These are phyloP conservation scores for Coemansia sp. DNA, from an alignment of 192 early-diverging fungal species.

Conservation along the genomic window DNA sequence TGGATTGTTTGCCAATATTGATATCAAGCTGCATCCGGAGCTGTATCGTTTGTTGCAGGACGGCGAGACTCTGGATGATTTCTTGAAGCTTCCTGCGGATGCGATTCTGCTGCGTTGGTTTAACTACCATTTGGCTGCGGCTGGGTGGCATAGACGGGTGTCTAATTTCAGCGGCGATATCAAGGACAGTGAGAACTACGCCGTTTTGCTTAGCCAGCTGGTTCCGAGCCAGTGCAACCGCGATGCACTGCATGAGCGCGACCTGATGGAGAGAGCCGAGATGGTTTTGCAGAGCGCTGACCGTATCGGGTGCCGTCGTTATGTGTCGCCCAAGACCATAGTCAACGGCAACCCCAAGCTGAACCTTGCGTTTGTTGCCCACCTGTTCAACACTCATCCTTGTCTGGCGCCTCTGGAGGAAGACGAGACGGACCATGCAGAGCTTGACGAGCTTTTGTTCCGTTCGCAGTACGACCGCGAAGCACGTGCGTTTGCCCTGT, in stretches of 20 bases:
- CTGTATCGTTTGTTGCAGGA: constrained; percentile 91
- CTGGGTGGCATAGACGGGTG: constrained; percentile 81
- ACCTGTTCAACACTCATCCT: constrained; percentile 97
- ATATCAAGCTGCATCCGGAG: constrained; percentile 98
- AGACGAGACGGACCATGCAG: constrained; percentile 76
- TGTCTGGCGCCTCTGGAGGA: constrained; percentile 89
- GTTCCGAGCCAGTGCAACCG: constrained; percentile 78
- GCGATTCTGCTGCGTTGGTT: constrained; percentile 98
- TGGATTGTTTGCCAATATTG: constrained; percentile 93
- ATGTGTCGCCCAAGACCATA: constrained; percentile 89
- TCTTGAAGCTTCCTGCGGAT: constrained; percentile 91
- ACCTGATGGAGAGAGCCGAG: constrained; percentile 85
- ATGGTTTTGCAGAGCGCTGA: constrained; percentile 86
- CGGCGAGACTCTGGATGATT: constrained; percentile 92
- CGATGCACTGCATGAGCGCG: constrained; percentile 74
- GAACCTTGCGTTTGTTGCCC: constrained; percentile 98
- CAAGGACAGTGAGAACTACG: constrained; percentile 95
- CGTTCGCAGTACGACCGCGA: constrained; percentile 58
- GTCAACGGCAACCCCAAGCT: constrained; percentile 96
- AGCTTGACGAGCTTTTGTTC: constrained; percentile 74
- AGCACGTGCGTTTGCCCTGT: constrained; percentile 86
- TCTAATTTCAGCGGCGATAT: constrained; percentile 92
- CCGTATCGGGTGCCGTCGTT: constrained; percentile 90
- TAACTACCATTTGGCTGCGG: constrained; percentile 97
- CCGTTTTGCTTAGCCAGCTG: constrained; percentile 89